Evolutionary conservation across 2,329 filamentous ascomycete species (phyloP), one percentile per base, ranked within the genome.

Genomic region (Aspergillus tubingensis): DNA sequence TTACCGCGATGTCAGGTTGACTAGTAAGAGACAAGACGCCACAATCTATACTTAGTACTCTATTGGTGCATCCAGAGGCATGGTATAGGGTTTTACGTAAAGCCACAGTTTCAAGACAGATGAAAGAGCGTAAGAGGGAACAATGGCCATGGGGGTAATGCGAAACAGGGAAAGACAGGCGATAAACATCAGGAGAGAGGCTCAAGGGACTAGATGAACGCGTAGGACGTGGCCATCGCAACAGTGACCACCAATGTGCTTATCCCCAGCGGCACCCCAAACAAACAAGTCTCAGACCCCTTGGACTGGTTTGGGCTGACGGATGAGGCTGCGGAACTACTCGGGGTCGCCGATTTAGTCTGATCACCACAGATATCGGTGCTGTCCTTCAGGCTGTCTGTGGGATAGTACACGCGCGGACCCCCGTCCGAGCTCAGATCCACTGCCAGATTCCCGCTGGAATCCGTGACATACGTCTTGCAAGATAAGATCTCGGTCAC

Each of bases 351-450:
- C 19, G 53, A 32, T 10, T 38, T 13, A 23, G 53, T 21, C 4
- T 47, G 11, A 44, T 54, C 38, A 17, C 13, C 53, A 47, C 53
- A 55, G 53, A 55, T 30, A 13, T 55, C 30, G 8, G 41, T 55
- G 53, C 39, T 47, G 2, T 47, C 11, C 17, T 55, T 55, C 39
- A 55, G 53, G 25, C 53, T 55, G 23, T 47, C 39, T 25, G 53
- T 55, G 41, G 53, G 53, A 55, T 55, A 55, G 53, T 47, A 55
- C n/a, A 55, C 53, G 23, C 53, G 53, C 17, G 53, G 53, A 44
- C 53, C 53, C 7, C 53, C 53, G 10, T 55, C 53, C 53, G 53
- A 55, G 53, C 53, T 55, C n/a, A 55, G 53, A 25, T 55, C 53
- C 7, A 55, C 53, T 3, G 53, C 19, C 23, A 55, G 53, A 47